phyloP scores from a whole-genome alignment of 2,329 filamentous ascomycete genomes.

The Pestalotiopsis sp. region DNA sequence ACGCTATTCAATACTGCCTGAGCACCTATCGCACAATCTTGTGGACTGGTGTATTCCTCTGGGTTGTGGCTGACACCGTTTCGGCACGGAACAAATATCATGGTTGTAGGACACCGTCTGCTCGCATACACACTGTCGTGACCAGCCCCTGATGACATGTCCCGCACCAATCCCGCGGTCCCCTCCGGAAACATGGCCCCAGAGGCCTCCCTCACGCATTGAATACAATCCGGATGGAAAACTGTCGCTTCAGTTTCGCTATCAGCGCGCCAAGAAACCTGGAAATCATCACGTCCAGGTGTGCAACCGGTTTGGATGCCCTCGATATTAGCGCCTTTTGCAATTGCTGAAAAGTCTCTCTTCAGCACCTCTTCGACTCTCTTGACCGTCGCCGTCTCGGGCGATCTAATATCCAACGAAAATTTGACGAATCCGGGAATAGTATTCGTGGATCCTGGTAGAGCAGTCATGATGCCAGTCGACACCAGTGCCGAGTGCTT shows the following conservation, averaged over 20 bases:
- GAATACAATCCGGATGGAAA: constrained; percentile 70
- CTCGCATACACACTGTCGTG: constrained; percentile 62
- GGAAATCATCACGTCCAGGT: constrained; percentile 20
- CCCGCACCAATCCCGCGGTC: constrained; percentile 33
- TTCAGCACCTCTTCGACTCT: constrained; percentile 42
- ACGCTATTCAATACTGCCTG: constrained; percentile 48
- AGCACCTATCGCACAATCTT: constrained; percentile 59
- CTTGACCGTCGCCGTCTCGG: background rate
- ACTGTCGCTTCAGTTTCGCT: constrained; percentile 62
- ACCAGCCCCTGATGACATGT: constrained; percentile 45
- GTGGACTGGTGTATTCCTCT: constrained; percentile 61
- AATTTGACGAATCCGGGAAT: constrained; percentile 71
- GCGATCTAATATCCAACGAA: constrained; percentile 65
- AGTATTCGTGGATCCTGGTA: constrained; percentile 73
- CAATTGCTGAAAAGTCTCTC: constrained; percentile 61
- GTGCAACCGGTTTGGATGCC: constrained; percentile 39
- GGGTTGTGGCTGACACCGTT: constrained; percentile 68
- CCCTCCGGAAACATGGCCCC: constrained; percentile 55
- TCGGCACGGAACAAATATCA: constrained; percentile 69
- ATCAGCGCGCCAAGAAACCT: constrained; percentile 57
- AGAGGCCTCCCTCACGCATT: constrained; percentile 64
- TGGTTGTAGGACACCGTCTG: constrained; percentile 61
- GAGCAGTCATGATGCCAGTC: constrained; percentile 69
- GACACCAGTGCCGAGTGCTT: constrained; percentile 64
- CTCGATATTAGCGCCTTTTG: constrained; percentile 55